Conservation (phyloP, 352 stramenopile species). For the Phytopythium montanum region DNA sequence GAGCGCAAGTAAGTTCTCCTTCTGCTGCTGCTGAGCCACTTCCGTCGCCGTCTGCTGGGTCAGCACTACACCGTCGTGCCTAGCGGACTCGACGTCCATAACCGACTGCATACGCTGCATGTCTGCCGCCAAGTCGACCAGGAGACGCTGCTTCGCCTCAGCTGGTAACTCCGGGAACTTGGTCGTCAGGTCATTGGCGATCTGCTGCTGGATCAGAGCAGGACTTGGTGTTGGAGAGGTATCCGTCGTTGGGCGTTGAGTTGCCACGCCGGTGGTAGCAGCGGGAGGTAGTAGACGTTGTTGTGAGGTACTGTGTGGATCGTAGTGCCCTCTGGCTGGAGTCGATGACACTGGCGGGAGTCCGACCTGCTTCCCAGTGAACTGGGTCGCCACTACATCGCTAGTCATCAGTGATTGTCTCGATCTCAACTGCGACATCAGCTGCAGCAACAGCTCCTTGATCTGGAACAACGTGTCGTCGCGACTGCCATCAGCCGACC, state of each 20-base stretch:
- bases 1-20: slow-evolving; percentile 16
- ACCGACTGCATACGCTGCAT: slow-evolving; percentile 39
- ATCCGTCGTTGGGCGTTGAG: not conserved
- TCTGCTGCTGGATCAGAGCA: not conserved
- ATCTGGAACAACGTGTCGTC: slow-evolving; percentile 56
- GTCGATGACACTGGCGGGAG: not conserved
- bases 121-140: slow-evolving; percentile 52
- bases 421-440: slow-evolving; percentile 22
- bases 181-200: slow-evolving; percentile 20
- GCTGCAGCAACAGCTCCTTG: slow-evolving; percentile 40
- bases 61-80: slow-evolving; percentile 34
- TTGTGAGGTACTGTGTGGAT: not conserved
- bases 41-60: slow-evolving; percentile 27
- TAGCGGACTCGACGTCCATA: slow-evolving; percentile 42
- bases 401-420: not conserved
- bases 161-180: slow-evolving; percentile 38
- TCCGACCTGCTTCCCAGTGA: not conserved
- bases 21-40: slow-evolving; percentile 25
- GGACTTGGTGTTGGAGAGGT: not conserved
- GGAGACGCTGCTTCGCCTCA: slow-evolving; percentile 43
- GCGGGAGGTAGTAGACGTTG: not conserved
- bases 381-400: too few relatives aligned
- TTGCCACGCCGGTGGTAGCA: not conserved
- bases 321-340: too few relatives aligned
- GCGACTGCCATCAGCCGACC: not conserved